Conservation (phyloP, 2,329 filamentous ascomycete genomes). For the Fusarium keratoplasticum region DNA sequence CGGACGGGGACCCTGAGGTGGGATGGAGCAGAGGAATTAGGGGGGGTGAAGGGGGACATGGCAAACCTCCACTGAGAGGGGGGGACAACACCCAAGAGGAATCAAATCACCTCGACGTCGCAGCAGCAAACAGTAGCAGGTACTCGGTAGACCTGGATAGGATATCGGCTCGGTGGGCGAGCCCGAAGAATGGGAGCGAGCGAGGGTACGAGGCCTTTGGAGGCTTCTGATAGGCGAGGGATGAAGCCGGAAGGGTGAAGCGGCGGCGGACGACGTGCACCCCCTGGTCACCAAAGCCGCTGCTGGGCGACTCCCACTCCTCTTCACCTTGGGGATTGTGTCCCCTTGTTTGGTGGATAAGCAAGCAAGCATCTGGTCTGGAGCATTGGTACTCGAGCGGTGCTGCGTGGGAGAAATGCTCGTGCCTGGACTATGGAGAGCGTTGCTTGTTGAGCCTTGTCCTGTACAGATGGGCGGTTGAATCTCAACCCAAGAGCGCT, state of each 20-base stretch:
- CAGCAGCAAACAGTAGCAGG: conserved; percentile 23
- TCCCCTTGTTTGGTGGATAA: conserved; percentile 8
- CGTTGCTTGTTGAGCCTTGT: background rate
- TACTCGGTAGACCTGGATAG: conserved; percentile 25
- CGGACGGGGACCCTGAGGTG: background rate
- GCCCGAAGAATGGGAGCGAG: conserved; percentile 36
- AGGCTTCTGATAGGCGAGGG: conserved; percentile 37
- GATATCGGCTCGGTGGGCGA: conserved; percentile 33
- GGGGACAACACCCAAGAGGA: background rate
- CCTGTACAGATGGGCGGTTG: background rate
- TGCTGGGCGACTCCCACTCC: conserved; percentile 23
- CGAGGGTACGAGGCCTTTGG: conserved; percentile 29
- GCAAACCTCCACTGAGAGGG: conserved; percentile 3
- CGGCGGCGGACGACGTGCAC: conserved; percentile 34
- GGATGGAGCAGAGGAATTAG: conserved; percentile 9
- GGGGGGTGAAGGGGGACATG: conserved; percentile 6
- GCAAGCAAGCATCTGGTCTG: background rate
- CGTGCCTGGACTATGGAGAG: background rate
- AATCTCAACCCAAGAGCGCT: background rate
- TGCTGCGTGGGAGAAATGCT: background rate
- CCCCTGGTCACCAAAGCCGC: conserved; percentile 31
- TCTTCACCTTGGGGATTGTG: conserved; percentile 25
- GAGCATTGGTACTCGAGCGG: background rate
- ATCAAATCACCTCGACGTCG: conserved; percentile 6
- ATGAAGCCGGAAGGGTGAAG: conserved; percentile 38